Conservation (phyloP, 2,329 filamentous ascomycete species). For the Parastagonospora nodorum region DNA sequence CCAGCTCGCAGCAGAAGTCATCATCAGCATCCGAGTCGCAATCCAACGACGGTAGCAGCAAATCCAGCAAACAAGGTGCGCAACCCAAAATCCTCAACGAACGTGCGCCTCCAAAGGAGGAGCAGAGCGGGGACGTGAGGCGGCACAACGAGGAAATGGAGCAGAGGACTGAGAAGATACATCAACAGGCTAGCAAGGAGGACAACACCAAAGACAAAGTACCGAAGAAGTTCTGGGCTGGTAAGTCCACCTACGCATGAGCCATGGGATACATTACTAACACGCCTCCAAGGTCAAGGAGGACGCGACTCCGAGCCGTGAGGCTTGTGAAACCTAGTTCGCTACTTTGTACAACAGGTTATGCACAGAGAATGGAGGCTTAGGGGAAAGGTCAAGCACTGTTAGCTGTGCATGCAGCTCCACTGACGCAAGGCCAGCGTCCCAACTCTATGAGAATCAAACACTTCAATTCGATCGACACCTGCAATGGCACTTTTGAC, state of each 20-base stretch:
- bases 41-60: constrained; percentile 10
- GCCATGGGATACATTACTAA: constrained; percentile 10
- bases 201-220: constrained; percentile 50
- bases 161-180: constrained; percentile 48
- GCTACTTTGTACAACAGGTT: too few relatives aligned
- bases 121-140: constrained; percentile 47
- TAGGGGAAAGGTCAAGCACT: too few relatives aligned
- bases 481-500: neutral
- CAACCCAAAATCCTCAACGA: constrained; percentile 51
- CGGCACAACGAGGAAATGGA: constrained; percentile 53
- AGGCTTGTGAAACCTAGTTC: neutral
- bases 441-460: too few relatives aligned
- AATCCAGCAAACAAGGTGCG: constrained; percentile 38
- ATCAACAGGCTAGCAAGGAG: constrained; percentile 45
- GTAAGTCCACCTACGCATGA: constrained; percentile 24
- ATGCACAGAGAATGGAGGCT: too few relatives aligned
- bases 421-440: too few relatives aligned
- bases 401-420: neutral
- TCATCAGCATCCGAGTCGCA: constrained; percentile 12
- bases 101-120: constrained; percentile 36
- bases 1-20: neutral
- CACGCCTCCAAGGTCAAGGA: neutral
- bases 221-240: constrained; percentile 46
- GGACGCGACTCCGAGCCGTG: constrained; percentile 18
- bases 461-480: too few relatives aligned